Percentiles rank a stretch among this genome's conserved stretches.
phyloP scores from a whole-genome alignment of 2,329 filamentous ascomycete species.

The Chalaropsis ovoidea region DNA sequence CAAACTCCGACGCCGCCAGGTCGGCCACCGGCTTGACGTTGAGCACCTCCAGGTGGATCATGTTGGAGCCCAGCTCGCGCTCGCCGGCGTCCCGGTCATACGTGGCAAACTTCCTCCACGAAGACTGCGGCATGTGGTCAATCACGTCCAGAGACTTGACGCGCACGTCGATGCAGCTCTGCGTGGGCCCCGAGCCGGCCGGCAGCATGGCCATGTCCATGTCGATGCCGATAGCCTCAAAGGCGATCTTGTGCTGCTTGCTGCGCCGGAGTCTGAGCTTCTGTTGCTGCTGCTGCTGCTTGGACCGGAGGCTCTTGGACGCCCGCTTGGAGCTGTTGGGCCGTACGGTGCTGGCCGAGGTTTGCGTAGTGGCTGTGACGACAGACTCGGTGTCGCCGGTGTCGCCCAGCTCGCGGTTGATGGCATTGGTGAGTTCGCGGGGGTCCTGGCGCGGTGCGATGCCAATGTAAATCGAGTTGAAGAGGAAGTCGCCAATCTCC shows the following conservation, averaged over 20 bases:
- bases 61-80: conserved; percentile 73
- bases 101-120: conserved; percentile 96
- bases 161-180: conserved; percentile 77
- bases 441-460: conserved; percentile 81
- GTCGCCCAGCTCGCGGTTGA: conserved; percentile 83
- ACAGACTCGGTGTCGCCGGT: conserved; percentile 85
- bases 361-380: conserved; percentile 54
- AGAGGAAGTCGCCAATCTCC: conserved; percentile 87
- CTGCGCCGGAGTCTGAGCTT: conserved; percentile 72
- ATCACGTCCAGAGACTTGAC: conserved; percentile 80
- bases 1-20: conserved; percentile 79
- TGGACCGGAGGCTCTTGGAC: conserved; percentile 47
- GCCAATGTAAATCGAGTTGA: conserved; percentile 97
- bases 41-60: conserved; percentile 81
- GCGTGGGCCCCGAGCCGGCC: conserved; percentile 63
- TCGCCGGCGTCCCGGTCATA: conserved; percentile 83
- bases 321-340: conserved; percentile 38
- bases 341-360: conserved; percentile 48
- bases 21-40: conserved; percentile 79
- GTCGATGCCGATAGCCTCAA: conserved; percentile 77
- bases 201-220: conserved; percentile 76
- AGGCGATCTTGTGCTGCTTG: conserved; percentile 87
- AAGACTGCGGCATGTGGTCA: conserved; percentile 87
- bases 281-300: conserved; percentile 38
- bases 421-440: conserved; percentile 66